Base-by-base conservation (phyloP, 257 asterid species). In the Solanum megistacrolobum region DNA sequence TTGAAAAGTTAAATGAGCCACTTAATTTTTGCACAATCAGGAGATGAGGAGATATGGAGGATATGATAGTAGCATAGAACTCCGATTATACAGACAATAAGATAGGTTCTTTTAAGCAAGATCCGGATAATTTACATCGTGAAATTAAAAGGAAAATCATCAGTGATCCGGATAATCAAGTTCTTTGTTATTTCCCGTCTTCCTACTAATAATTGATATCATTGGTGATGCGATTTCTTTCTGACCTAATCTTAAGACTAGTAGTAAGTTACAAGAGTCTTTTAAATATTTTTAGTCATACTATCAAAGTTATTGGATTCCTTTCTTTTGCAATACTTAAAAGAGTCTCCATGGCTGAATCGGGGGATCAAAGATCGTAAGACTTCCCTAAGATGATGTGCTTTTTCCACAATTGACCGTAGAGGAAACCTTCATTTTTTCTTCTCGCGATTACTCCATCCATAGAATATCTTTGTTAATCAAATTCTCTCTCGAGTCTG, bases 31-130 rank as follows among this genome's bases (percentile, higher is more conserved):
- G 69, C 34, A 65, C 76, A 74, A 85, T 74, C 86, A 41, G 31
- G 86, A 84, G 65, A 88, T 71, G 58, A 60, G 52, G 86, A 58
- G 65, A 88, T 48, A 82, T 38, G 60, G 81, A 87, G 52, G 23
- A 82, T 87, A 9, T 36, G 48, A 81, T 31, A 48, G 7, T 43
- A 39, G 31, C 39, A 69, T 36, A 34, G 23, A 43, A 43, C 13
- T 87, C 52, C 12, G n/a, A 83, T 87, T 46, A 65, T 41, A n/a
- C 73, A 65, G 32, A 68, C 58, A 87, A 82, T 82, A 39, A 23
- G 41, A 66, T 66, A 38, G 35, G 48, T 34, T 87, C 87, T 87
- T 81, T 31, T 32, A 79, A 55, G 86, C 69, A 83, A 60, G 69
- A 35, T 25, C 71, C 5, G 4, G 68, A 48, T 48, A 9, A 48